phyloP scores from a whole-genome alignment of 1,139 yeast species.

The Pichiaceae sp. region DNA sequence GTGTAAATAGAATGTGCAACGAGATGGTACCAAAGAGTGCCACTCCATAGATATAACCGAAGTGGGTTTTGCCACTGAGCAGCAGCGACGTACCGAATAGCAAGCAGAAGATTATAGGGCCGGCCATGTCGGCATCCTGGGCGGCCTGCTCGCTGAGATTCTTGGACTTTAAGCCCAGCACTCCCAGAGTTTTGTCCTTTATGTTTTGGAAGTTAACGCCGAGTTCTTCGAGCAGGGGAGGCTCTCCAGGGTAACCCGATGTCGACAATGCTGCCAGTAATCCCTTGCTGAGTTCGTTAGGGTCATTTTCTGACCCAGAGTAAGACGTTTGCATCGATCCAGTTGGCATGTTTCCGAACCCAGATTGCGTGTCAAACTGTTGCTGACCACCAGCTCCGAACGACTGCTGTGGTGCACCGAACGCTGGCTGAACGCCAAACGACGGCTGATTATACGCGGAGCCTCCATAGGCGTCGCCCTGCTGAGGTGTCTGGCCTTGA shows the following conservation, averaged over 20 bases:
- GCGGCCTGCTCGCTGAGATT: constrained; percentile 47
- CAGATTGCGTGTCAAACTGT: not conserved
- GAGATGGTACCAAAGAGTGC: constrained; percentile 87
- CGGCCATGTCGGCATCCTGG: constrained; percentile 91
- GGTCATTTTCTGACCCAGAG: constrained; percentile 29
- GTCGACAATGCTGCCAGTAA: constrained; percentile 89
- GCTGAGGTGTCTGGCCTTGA: constrained; percentile 17
- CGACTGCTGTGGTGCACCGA: too few species aligned
- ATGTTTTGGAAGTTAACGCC: constrained; percentile 92
- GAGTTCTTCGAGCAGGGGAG: constrained; percentile 82
- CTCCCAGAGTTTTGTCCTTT: constrained; percentile 77
- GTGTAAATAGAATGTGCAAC: constrained; percentile 72
- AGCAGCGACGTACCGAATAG: constrained; percentile 80
- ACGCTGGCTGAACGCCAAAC: not conserved
- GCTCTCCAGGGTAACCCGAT: constrained; percentile 89
- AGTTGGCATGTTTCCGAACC: constrained; percentile 9
- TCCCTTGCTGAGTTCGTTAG: constrained; percentile 60
- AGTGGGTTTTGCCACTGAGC: constrained; percentile 87
- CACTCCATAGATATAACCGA: constrained; percentile 94
- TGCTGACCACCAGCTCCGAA: too few species aligned
- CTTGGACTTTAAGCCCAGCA: constrained; percentile 38
- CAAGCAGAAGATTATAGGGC: constrained; percentile 85
- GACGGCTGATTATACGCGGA: not conserved
- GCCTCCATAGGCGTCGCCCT: constrained; percentile 6
- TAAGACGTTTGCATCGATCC: constrained; percentile 24